phyloP scores from a whole-genome alignment of 2,329 filamentous ascomycete species.

The Pseudogymnoascus sp. region DNA sequence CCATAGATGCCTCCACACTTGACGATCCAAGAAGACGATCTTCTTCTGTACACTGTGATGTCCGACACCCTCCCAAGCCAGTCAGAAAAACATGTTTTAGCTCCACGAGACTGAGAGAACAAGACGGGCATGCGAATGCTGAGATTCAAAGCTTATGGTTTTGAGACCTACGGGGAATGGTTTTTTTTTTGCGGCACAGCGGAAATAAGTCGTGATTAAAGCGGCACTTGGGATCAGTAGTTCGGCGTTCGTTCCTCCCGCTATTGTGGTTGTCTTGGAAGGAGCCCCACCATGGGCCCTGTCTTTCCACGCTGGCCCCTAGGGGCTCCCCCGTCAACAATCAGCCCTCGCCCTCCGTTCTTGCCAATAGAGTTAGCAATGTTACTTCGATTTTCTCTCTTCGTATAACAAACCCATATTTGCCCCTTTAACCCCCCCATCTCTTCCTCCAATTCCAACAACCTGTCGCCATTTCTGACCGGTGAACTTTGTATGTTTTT shows the following conservation, averaged over 20 bases:
- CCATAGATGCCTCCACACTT: not conserved
- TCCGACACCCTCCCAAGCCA: not conserved
- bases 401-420: not conserved
- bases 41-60: not conserved
- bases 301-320: not conserved
- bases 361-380: not conserved
- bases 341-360: not conserved
- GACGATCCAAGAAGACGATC: not conserved
- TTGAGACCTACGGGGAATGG: not conserved
- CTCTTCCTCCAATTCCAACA: not conserved
- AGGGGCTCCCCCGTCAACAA: constrained; percentile 1
- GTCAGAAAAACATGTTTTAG: not conserved
- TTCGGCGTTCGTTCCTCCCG: not conserved
- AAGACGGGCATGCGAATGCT: not conserved
- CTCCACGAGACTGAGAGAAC: not conserved
- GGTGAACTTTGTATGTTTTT: not conserved
- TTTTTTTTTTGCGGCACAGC: not conserved
- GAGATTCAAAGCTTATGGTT: not conserved
- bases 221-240: not conserved
- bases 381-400: not conserved
- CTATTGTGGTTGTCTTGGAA: constrained; percentile 3
- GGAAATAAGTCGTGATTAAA: constrained; percentile 3
- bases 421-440: not conserved
- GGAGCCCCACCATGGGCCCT: not conserved
- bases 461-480: not conserved